Evolutionary conservation across 2,329 filamentous ascomycete genomes (phyloP), one percentile per base, ranked within the genome.

Genomic region (Curvularia eragrostidis): DNA sequence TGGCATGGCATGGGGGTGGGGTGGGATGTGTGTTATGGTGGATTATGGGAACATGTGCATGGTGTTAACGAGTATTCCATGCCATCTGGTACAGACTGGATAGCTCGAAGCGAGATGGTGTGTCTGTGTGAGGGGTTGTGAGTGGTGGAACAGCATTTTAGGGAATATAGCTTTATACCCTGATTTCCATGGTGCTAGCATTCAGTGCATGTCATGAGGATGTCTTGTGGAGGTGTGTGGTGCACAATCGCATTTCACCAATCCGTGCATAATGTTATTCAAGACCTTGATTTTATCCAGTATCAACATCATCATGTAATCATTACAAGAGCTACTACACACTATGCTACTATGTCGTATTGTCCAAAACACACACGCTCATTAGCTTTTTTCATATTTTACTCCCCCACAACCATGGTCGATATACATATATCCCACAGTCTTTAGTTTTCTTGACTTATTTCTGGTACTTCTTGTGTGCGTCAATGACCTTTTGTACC

Each of bases 401-500:
- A 8, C 23, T 6, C 5, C 15, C 4, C n/a, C 32, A 34, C n/a
- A 3, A 34, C 24, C 15, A 26, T 23, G 48, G n/a, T 38, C n/a
- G n/a, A 38, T 13, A 34, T 32, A 32, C n/a, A 41, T 21, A 9
- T 9, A 9, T 34, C 12, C 26, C 13, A 32, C 34, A n/a, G n/a
- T n/a, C n/a, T n/a, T n/a, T n/a, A n/a, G 32, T 19, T 19, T 28
- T 5, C 19, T 58, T 69, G 10, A 4, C 8, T 18, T 36, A 75
- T 60, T 75, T 74, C 50, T 70, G 66, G 64, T 83, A 71, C 72
- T 83, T 83, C 79, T 89, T 89, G 81, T 95, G 89, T 72, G 89
- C 89, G 60, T 87, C 82, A 78, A 97, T 96, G 67, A 98, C 91
- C 84, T 96, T 97, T 82, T 97, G 92, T 48, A 99, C 86, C 82